phyloP scores from a whole-genome alignment of 1,139 yeast genomes.

The Blastobotrys proliferans region DNA sequence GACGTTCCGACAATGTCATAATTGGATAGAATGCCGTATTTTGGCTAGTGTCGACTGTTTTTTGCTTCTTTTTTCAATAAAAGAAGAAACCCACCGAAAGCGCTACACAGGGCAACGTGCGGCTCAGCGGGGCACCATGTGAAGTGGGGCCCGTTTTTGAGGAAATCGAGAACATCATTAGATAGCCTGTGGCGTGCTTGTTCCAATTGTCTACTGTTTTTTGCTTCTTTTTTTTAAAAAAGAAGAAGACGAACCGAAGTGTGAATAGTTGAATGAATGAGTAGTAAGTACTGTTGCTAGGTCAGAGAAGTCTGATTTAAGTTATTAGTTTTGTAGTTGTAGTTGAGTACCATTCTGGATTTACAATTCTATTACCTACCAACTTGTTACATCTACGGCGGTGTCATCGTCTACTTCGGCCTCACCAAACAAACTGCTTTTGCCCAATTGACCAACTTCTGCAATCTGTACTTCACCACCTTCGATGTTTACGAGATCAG shows the following conservation, averaged over 20 bases:
- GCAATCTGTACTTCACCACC: constrained; percentile 54
- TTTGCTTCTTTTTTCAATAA: no score
- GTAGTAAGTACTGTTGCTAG: not conserved
- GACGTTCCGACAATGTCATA: no score
- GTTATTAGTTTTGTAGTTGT: not conserved
- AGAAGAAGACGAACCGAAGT: not conserved
- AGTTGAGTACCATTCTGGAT: not conserved
- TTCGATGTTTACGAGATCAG: constrained; percentile 49
- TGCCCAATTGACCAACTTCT: constrained; percentile 44
- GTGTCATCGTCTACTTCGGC: constrained; percentile 50
- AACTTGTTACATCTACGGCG: constrained; percentile 65
- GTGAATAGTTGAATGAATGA: not conserved
- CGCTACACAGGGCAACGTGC: no score
- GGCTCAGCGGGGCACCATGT: no score
- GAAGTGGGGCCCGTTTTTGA: no score
- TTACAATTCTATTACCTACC: constrained; percentile 44
- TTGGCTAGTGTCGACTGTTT: no score
- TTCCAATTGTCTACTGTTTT: no score
- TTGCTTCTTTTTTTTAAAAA: not conserved
- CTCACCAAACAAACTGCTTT: constrained; percentile 86
- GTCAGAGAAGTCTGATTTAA: not conserved
- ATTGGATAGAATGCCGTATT: no score
- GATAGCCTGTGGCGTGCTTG: no score
- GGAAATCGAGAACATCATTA: no score
- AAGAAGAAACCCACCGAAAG: no score